These are phyloP conservation scores for Taxillus chinensis DNA, from an alignment of 164 flowering plant species.

Conservation along the genomic window DNA sequence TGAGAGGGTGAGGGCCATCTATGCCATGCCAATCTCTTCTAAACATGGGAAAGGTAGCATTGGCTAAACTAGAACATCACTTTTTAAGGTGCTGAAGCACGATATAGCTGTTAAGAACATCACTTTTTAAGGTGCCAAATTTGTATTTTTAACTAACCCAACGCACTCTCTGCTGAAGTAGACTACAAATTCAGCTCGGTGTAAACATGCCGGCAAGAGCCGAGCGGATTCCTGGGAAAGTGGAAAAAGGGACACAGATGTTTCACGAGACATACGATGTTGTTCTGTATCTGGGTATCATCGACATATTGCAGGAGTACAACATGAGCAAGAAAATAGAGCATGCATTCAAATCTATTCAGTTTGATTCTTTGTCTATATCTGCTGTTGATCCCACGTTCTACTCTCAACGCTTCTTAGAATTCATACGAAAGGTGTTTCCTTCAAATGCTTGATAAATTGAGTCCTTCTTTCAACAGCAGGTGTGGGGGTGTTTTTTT, in stretches of 20 bases:
- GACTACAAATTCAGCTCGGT: constrained; percentile 97
- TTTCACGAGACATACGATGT: constrained; percentile 75
- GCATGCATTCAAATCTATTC: constrained; percentile 84
- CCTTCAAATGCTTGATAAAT: constrained; percentile 38
- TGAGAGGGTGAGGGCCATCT: background rate
- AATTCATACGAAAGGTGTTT: constrained; percentile 72
- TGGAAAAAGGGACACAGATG: constrained; percentile 21
- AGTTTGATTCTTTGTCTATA: constrained; percentile 86
- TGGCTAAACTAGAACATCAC: no score
- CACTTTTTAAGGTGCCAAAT: no score
- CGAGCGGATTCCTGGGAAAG: constrained; percentile 48
- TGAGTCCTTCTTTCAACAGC: background rate
- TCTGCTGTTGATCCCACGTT: constrained; percentile 92
- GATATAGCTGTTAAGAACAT: no score
- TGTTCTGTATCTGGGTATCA: constrained; percentile 82
- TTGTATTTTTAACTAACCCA: no score
- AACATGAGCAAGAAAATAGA: constrained; percentile 84
- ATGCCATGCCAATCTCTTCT: background rate
- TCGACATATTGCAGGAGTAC: constrained; percentile 94
- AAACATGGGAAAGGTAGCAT: background rate
- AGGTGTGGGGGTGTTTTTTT: no score
- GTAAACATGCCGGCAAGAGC: constrained; percentile 99
- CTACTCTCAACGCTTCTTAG: constrained; percentile 72
- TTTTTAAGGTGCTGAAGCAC: no score
- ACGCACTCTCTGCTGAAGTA: constrained; percentile 15